Evolutionary conservation across 208 protist species (phyloP).

Genomic region (Leishmania arabica): DNA sequence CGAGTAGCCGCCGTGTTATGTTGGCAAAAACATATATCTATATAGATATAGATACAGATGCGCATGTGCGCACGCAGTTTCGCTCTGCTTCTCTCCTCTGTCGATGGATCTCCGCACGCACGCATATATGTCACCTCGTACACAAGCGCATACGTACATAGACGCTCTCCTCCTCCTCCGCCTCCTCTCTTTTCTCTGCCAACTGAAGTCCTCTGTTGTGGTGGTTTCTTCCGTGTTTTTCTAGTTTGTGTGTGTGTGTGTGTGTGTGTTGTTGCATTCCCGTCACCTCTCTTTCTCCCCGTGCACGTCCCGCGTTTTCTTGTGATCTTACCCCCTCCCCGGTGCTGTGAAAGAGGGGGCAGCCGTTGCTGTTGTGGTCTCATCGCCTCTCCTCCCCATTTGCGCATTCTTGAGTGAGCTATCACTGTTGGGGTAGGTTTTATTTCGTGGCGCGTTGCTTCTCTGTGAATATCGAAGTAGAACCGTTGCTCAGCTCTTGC

Average conservation of each 20-base stretch:
- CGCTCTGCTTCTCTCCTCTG: neutral
- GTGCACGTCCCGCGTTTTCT: neutral
- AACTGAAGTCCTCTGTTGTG: neutral
- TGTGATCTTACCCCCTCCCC: neutral
- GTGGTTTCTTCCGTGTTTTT: neutral
- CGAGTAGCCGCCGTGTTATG: neutral
- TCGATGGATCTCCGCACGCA: neutral
- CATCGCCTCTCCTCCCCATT: neutral
- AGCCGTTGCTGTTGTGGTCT: neutral
- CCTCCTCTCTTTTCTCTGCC: neutral
- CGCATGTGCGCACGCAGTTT: neutral
- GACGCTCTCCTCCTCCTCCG: neutral
- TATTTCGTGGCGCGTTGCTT: neutral
- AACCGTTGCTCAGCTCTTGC: neutral
- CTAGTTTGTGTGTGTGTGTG: neutral
- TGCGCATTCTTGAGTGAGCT: neutral
- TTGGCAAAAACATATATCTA: neutral
- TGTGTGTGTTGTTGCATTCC: neutral
- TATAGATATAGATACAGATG: neutral
- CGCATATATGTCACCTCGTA: neutral
- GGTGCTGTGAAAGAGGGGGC: neutral
- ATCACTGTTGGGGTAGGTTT: neutral
- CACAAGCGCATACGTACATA: too few species aligned
- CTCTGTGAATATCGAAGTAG: neutral
- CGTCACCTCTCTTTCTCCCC: neutral